These are phyloP conservation scores for Ophiocordyceps camponoti-leonardi DNA, from an alignment of 2,329 filamentous ascomycete species.

Conservation along the genomic window DNA sequence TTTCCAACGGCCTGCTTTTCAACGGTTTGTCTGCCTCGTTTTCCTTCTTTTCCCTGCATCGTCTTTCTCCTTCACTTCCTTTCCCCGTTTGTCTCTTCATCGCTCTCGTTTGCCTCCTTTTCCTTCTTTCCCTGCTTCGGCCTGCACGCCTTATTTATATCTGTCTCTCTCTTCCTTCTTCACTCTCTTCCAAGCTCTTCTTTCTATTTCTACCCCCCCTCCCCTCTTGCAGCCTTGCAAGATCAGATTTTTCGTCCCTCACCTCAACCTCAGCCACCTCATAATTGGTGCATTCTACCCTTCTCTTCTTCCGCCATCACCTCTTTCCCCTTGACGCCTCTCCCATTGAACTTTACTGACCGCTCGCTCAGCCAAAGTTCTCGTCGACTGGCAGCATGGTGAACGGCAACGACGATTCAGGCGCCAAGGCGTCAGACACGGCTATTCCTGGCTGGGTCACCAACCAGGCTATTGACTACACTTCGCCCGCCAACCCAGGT, in stretches of 20 bases:
- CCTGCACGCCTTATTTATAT: background rate
- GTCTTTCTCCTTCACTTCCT: background rate
- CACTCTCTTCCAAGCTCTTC: background rate
- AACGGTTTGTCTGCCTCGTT: too few species aligned
- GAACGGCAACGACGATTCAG: background rate
- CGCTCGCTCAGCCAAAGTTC: background rate
- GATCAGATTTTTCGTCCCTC: too few species aligned
- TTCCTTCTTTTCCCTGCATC: too few species aligned
- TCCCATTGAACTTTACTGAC: background rate
- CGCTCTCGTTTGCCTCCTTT: background rate
- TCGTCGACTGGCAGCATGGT: conserved; percentile 3
- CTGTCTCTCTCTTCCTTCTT: background rate
- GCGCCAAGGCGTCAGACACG: conserved; percentile 8
- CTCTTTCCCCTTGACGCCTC: background rate
- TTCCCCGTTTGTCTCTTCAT: background rate
- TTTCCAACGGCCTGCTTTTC: too few species aligned
- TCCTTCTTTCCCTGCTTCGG: background rate
- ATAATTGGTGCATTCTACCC: background rate
- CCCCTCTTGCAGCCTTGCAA: background rate
- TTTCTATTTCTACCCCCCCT: background rate
- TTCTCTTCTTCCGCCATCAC: background rate
- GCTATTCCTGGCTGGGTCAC: conserved; percentile 26
- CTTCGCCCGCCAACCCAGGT: conserved; percentile 7
- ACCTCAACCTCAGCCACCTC: too few species aligned
- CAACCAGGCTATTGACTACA: conserved; percentile 30